A percentile compares a stretch with the other conserved stretches of the same genome.
Evolutionary conservation across 257 asterid species (phyloP).

Genomic region (Salvia miltiorrhiza): DNA sequence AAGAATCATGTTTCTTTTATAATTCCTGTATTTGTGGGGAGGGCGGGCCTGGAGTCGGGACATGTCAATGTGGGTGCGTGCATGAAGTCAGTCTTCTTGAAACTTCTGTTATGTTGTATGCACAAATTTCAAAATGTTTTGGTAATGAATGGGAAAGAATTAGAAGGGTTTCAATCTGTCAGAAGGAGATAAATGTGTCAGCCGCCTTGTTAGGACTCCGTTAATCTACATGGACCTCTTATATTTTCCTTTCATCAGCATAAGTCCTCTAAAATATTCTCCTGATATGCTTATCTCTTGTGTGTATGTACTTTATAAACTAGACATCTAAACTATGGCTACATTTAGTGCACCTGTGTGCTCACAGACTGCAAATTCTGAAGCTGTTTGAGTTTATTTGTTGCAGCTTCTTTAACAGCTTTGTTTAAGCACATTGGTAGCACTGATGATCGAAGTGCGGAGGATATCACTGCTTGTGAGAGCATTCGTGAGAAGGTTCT

Average conservation of each 20-base stretch:
- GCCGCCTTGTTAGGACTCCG: not conserved
- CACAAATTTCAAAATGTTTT: not conserved
- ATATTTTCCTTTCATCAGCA: not conserved
- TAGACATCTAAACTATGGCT: constrained; percentile 5
- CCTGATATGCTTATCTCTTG: not conserved
- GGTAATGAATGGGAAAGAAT: constrained; percentile 5
- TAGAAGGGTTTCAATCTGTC: not conserved
- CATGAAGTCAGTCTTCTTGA: not conserved
- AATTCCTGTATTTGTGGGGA: constrained; percentile 3
- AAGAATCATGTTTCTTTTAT: not conserved
- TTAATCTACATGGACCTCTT: constrained; percentile 3
- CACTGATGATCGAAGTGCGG: constrained; percentile 75
- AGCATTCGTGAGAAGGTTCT: constrained; percentile 84
- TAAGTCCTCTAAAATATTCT: not conserved
- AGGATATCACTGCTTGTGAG: constrained; percentile 78
- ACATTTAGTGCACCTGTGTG: constrained; percentile 5
- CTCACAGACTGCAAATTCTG: constrained; percentile 2
- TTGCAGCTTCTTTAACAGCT: constrained; percentile 87
- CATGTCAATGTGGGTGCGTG: not conserved
- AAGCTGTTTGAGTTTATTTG: constrained; percentile 23
- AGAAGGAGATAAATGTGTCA: not conserved
- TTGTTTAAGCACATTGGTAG: constrained; percentile 82
- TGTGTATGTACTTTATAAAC: not conserved
- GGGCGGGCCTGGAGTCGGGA: constrained; percentile 10
- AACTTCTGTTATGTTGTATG: constrained; percentile 2